Evolutionary conservation across 2,329 filamentous ascomycete species (phyloP), one percentile per base, ranked within the genome.

Genomic region (Colletotrichum tamarilloi): DNA sequence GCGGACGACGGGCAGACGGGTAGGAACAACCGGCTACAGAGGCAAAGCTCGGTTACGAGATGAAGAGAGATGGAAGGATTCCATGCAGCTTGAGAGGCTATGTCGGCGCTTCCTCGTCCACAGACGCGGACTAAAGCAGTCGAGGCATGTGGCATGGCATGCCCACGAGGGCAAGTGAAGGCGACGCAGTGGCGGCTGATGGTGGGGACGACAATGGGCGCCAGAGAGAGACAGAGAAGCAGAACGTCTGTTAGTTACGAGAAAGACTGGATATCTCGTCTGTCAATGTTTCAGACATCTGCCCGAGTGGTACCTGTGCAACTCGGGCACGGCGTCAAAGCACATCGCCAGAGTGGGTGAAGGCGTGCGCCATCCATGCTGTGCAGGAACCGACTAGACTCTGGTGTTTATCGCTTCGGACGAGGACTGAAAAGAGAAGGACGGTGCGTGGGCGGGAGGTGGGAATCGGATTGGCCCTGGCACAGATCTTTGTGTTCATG

Each of bases 241-340:
- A 42, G 38, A 42, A 68, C 56, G 28, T 68, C 63, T 63, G 68
- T 65, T 55, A 67, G 68, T 59, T 56, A 55, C 53, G 68, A 60
- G 38, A 71, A 67, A 73, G 62, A 68, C 60, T 74, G 65, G 65
- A 57, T 58, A 59, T 69, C 57, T 74, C 53, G 65, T 74, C 72
- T 75, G 74, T 75, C 74, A 75, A 57, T 38, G 72, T 75, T 75
- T 75, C 74, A 75, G 72, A 67, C 53, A 52, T 68, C 58, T 72
- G 68, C 63, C 62, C 59, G 56, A 62, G 68, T 69, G 57, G 42
- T 49, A 55, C 63, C 73, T 74, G 62, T 70, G 60, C 73, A 52
- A 56, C 58, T 56, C 42, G 58, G 66, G 60, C 57, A 71, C 57
- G 53, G 72, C 72, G 63, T 67, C 72, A 53, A 72, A 68, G 62